These are phyloP conservation scores for Cystobasidium ongulense DNA, from an alignment of 768 basidiomycete genomes.

Conservation along the genomic window DNA sequence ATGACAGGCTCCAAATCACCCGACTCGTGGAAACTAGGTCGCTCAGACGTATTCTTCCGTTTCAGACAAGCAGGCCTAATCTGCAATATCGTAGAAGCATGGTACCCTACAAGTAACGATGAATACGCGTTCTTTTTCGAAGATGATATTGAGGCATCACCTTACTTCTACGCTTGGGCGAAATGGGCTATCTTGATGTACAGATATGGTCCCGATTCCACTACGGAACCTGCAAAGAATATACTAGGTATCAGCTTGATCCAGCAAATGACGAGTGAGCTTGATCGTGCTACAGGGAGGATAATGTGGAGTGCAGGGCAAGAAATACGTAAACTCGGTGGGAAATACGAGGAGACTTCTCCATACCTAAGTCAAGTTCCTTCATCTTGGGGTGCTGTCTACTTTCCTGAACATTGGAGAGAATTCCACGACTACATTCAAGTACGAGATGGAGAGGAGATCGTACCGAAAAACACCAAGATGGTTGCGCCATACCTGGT, in stretches of 20 bases:
- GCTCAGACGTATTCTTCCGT: constrained; percentile 59
- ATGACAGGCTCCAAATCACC: constrained; percentile 45
- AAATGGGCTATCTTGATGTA: constrained; percentile 70
- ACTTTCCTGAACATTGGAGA: constrained; percentile 79
- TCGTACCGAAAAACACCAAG: constrained; percentile 45
- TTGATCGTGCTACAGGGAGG: constrained; percentile 41
- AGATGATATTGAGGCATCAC: constrained; percentile 76
- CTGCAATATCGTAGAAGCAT: constrained; percentile 75
- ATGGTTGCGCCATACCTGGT: constrained; percentile 65
- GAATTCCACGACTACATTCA: constrained; percentile 73
- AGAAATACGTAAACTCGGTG: constrained; percentile 55
- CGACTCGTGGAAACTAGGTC: constrained; percentile 58
- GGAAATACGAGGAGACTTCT: constrained; percentile 51
- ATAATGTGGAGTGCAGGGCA: constrained; percentile 45
- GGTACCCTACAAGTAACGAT: constrained; percentile 68
- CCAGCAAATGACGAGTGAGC: constrained; percentile 71
- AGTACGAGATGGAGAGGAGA: constrained; percentile 55
- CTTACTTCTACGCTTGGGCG: constrained; percentile 71
- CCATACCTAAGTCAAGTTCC: constrained; percentile 80
- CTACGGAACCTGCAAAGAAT: constrained; percentile 47
- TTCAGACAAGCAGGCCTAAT: constrained; percentile 69
- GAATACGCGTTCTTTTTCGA: constrained; percentile 72
- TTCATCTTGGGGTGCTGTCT: constrained; percentile 84
- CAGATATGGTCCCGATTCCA: constrained; percentile 60
- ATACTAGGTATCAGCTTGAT: constrained; percentile 77